Conservation (phyloP, 495 filamentous ascomycete genomes). For the Penicillium flavigenum region DNA sequence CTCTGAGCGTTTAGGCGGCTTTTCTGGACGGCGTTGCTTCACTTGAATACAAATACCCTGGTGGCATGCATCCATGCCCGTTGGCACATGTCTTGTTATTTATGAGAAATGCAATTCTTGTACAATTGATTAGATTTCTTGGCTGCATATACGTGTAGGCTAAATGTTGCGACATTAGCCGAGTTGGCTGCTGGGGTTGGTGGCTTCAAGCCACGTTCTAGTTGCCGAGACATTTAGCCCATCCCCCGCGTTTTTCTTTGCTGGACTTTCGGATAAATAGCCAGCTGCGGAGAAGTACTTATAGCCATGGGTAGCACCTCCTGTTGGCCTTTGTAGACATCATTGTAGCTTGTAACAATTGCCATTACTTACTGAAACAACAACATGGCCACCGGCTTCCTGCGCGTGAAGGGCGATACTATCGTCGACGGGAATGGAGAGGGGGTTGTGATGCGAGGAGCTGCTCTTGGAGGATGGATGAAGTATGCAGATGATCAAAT, state of each 20-base stretch:
- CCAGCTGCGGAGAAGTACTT: slow-evolving; percentile 3
- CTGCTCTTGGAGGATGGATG: slow-evolving; percentile 50
- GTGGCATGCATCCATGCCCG: slow-evolving; percentile 18
- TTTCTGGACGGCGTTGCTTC: slow-evolving; percentile 25
- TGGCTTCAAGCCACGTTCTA: slow-evolving; percentile 4
- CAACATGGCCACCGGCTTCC: slow-evolving; percentile 38
- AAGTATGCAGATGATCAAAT: slow-evolving; percentile 30
- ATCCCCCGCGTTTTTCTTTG: slow-evolving; percentile 10
- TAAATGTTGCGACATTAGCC: slow-evolving; percentile 14
- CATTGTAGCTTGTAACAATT: not conserved
- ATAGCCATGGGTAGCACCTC: not conserved
- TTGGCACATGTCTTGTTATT: slow-evolving; percentile 23
- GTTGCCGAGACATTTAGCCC: slow-evolving; percentile 4
- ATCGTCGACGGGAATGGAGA: slow-evolving; percentile 50
- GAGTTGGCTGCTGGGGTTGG: not conserved
- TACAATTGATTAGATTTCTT: not conserved
- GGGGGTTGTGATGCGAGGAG: slow-evolving; percentile 50
- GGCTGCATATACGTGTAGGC: slow-evolving; percentile 1
- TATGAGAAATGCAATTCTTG: slow-evolving; percentile 15
- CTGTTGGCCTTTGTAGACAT: no score
- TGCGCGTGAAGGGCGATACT: slow-evolving; percentile 44
- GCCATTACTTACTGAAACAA: not conserved
- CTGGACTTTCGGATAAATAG: slow-evolving; percentile 4
- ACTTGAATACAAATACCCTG: slow-evolving; percentile 31
- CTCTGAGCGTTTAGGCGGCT: slow-evolving; percentile 23